Evolutionary conservation across 2,329 filamentous ascomycete genomes (phyloP).

Genomic region (Aspergillus carbonarius): DNA sequence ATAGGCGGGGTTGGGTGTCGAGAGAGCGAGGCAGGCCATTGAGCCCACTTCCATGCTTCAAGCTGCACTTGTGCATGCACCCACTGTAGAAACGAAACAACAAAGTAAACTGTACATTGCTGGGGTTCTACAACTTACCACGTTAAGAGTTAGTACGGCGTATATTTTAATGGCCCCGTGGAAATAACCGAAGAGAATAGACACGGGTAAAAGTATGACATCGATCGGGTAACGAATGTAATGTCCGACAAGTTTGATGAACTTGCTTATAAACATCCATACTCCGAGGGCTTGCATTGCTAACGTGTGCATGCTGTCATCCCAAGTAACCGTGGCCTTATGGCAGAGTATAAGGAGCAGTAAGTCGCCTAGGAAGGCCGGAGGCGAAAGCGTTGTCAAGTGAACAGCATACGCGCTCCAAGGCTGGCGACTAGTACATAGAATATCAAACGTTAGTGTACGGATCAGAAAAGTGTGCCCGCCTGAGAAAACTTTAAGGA

Average conservation of each 20-base stretch:
- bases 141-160: slow-evolving; percentile 76
- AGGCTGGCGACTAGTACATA: slow-evolving; percentile 68
- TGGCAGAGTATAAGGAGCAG: slow-evolving; percentile 68
- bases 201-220: slow-evolving; percentile 76
- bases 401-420: slow-evolving; percentile 95
- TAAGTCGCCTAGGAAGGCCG: slow-evolving; percentile 76
- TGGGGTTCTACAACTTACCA: slow-evolving; percentile 59
- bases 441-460: slow-evolving; percentile 28
- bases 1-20: slow-evolving; percentile 4
- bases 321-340: slow-evolving; percentile 65
- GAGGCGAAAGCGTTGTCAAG: slow-evolving; percentile 86
- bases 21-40: background rate
- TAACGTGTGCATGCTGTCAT: slow-evolving; percentile 51
- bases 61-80: slow-evolving; percentile 5
- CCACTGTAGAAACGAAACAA: slow-evolving; percentile 5
- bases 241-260: slow-evolving; percentile 84
- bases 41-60: slow-evolving; percentile 6
- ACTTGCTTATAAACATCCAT: slow-evolving; percentile 87
- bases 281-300: slow-evolving; percentile 63
- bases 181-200: slow-evolving; percentile 86
- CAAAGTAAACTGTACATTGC: background rate
- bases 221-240: slow-evolving; percentile 83
- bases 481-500: background rate
- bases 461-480: background rate
- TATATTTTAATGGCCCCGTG: slow-evolving; percentile 92